Conservation (phyloP, 2,329 filamentous ascomycete genomes). For the Acephala macrosclerotiorum region DNA sequence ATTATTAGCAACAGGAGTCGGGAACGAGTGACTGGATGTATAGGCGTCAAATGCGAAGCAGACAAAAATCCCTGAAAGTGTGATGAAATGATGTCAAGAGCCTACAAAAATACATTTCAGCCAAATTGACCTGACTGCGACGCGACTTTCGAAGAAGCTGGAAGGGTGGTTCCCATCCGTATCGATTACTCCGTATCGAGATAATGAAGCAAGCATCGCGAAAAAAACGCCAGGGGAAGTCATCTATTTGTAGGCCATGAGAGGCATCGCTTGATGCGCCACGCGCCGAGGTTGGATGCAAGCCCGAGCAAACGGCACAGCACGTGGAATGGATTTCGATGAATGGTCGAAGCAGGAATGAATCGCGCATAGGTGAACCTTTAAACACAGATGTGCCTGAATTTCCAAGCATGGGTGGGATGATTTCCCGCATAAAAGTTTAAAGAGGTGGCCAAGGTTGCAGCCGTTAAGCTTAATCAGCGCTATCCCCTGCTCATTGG, state of each 20-base stretch:
- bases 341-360: constrained; percentile 8
- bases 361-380: background rate
- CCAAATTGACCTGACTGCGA: background rate
- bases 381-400: background rate
- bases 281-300: background rate
- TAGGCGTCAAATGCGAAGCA: constrained; percentile 30
- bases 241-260: background rate
- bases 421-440: background rate
- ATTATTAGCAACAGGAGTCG: constrained; percentile 20
- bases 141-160: background rate
- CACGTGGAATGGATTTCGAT: background rate
- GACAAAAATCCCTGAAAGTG: constrained; percentile 32
- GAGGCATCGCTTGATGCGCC: background rate
- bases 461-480: constrained; percentile 3
- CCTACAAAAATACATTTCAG: background rate
- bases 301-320: constrained; percentile 1
- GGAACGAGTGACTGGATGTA: constrained; percentile 38
- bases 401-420: background rate
- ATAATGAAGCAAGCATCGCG: constrained; percentile 8
- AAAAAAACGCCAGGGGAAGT: background rate
- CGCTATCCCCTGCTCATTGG: background rate
- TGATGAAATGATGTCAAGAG: constrained; percentile 28
- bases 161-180: background rate
- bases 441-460: background rate
- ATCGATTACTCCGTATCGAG: constrained; percentile 1